Conservation (phyloP, 345 rosid genomes). For the Pistacia integerrima region DNA sequence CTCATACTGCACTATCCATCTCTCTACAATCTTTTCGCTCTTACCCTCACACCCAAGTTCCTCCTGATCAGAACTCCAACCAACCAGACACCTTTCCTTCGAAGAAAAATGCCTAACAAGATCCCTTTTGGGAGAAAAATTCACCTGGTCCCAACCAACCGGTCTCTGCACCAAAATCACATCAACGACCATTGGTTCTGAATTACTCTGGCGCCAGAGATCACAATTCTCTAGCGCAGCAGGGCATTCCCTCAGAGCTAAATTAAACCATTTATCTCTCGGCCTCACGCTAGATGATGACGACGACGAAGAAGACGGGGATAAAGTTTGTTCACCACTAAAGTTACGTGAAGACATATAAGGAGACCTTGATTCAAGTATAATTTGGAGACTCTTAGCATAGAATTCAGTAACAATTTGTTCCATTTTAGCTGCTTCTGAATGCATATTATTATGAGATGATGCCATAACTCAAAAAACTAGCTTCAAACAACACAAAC, state of each 20-base stretch:
- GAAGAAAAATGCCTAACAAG: slow-evolving; percentile 50
- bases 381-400: slow-evolving; percentile 86
- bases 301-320: slow-evolving; percentile 80
- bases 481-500: slow-evolving; percentile 13
- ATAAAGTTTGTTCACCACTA: slow-evolving; percentile 75
- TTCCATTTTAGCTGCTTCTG: slow-evolving; percentile 75
- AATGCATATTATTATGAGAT: slow-evolving; percentile 49
- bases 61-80: slow-evolving; percentile 71
- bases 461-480: slow-evolving; percentile 46
- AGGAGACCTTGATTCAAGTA: slow-evolving; percentile 88
- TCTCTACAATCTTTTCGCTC: slow-evolving; percentile 80
- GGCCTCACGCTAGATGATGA: slow-evolving; percentile 81
- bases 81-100: slow-evolving; percentile 43
- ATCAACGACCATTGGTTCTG: slow-evolving; percentile 84
- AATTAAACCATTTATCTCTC: slow-evolving; percentile 91
- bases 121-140: slow-evolving; percentile 46
- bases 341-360: slow-evolving; percentile 76
- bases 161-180: slow-evolving; percentile 71
- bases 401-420: slow-evolving; percentile 89
- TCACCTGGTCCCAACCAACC: slow-evolving; percentile 48
- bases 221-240: slow-evolving; percentile 81
- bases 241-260: slow-evolving; percentile 91
- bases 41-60: slow-evolving; percentile 50
- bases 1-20: slow-evolving; percentile 91
- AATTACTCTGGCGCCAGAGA: slow-evolving; percentile 66